Evolutionary conservation across 208 protist species (phyloP), one percentile per base, ranked within the genome.

Genomic region (Crithidia sp.): DNA sequence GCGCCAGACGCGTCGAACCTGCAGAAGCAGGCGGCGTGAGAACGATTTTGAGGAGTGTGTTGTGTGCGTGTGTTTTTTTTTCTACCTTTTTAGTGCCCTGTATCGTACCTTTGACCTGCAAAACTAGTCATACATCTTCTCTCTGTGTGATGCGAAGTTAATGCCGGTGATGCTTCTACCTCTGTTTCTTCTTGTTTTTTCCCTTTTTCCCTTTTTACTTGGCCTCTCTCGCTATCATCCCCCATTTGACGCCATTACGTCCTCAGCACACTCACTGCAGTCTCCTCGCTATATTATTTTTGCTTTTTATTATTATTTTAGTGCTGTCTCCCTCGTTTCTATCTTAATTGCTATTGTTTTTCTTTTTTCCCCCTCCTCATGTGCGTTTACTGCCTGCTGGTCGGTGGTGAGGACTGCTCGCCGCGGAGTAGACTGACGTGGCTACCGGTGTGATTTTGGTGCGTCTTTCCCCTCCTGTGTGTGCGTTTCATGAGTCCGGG

Each of bases 1-100:
- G 5, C 2, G 10, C 50, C 28, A 2, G 62, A 55, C 10, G 62
- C 17, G 9, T 55, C 49, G 5, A 55, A 67, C 49, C 49, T 45
- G 19, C 62, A 67, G 62, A 67, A 67, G 62, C 62, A 45, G n/a
- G 45, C 39, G 5, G 14, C 39, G 4, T 67, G 28, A 57, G 57
- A 36, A 55, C 43, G 28, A 28, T 28, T 1, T 28, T 1, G 28
- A 39, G 28, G 28, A 28, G 28, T 28, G 28, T 28, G 28, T 28
- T 37, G 14, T 60, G 58, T 63, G 58, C 49, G n/a, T 49, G 41
- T 63, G 53, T 36, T 49, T 68, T 17, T 13, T 72, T 19, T 7
- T 74, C 60, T 12, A 37, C 44, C 14, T 72, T 16, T 44, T 28
- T 1, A 28, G 28, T 28, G 28, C 28, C 28, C 28, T 78, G 19